Evolutionary conservation across 176 grass and related monocot genomes (phyloP).

Genomic region (Thinopyrum elongatum): DNA sequence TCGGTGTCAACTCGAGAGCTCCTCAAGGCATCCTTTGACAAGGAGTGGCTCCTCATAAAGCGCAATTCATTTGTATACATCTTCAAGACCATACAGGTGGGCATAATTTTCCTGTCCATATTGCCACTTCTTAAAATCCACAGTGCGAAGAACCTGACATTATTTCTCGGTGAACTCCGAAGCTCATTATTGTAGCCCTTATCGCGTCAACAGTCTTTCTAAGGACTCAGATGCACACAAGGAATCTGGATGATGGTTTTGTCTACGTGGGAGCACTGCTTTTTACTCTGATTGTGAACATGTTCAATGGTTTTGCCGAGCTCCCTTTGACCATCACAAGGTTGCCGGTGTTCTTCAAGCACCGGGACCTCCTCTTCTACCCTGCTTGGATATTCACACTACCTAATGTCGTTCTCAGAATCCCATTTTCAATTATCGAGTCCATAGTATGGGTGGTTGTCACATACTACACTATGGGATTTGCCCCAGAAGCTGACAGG

Average conservation of each 20-base stretch:
- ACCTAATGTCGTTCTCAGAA: conserved; percentile 70
- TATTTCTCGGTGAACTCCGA: conserved; percentile 1
- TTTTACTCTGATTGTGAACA: conserved; percentile 78
- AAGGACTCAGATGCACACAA: conserved; percentile 71
- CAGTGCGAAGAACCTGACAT: not conserved
- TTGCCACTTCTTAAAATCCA: not conserved
- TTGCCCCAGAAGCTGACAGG: conserved; percentile 89
- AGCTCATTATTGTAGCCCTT: conserved; percentile 81
- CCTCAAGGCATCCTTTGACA: conserved; percentile 78
- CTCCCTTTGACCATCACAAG: conserved; percentile 78
- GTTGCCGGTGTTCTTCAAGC: conserved; percentile 96
- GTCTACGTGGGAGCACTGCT: conserved; percentile 85
- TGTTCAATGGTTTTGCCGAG: conserved; percentile 98
- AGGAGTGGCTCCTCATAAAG: conserved; percentile 99
- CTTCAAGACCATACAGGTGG: conserved; percentile 86
- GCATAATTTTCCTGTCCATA: not conserved
- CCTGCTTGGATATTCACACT: conserved; percentile 91
- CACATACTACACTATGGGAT: conserved; percentile 88
- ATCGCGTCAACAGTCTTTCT: conserved; percentile 72
- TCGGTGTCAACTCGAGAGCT: conserved; percentile 72
- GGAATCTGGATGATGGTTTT: conserved; percentile 61
- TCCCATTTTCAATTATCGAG: conserved; percentile 88
- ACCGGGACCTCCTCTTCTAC: conserved; percentile 93
- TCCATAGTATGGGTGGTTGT: conserved; percentile 76
- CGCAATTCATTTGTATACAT: conserved; percentile 97